A percentile compares a stretch with the other conserved stretches of the same genome.
These are phyloP conservation scores for Xylaria scruposa DNA, from an alignment of 495 filamentous ascomycete genomes.

Conservation along the genomic window DNA sequence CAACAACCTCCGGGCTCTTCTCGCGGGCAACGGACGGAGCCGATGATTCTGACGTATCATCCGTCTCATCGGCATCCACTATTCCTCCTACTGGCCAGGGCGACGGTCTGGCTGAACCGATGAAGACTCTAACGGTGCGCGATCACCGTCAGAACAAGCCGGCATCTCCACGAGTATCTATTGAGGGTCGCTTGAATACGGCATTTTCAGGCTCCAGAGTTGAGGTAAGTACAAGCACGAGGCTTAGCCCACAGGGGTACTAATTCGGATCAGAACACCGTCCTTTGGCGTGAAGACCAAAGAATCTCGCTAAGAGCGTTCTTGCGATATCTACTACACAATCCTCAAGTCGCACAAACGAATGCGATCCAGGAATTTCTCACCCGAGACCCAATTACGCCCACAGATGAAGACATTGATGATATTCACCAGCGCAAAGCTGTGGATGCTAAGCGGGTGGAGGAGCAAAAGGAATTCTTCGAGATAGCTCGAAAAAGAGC, in stretches of 20 bases:
- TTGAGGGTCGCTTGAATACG: slow-evolving; percentile 38
- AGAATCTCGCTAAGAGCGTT: slow-evolving; percentile 91
- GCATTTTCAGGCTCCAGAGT: slow-evolving; percentile 24
- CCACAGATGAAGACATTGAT: slow-evolving; percentile 80
- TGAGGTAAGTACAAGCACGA: slow-evolving; percentile 38
- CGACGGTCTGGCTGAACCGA: slow-evolving; percentile 37
- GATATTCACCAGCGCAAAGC: slow-evolving; percentile 81
- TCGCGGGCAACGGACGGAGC: slow-evolving; percentile 53
- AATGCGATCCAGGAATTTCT: slow-evolving; percentile 85
- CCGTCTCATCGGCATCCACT: slow-evolving; percentile 79
- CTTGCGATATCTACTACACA: slow-evolving; percentile 80
- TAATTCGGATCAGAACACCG: slow-evolving; percentile 46
- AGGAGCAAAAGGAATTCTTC: slow-evolving; percentile 93
- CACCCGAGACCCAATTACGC: slow-evolving; percentile 66
- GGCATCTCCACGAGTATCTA: slow-evolving; percentile 48
- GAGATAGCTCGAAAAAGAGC: slow-evolving; percentile 92
- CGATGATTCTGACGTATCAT: slow-evolving; percentile 75
- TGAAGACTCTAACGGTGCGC: slow-evolving; percentile 53
- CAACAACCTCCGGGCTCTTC: slow-evolving; percentile 61
- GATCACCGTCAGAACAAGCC: slow-evolving; percentile 46
- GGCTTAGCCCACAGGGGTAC: neutral
- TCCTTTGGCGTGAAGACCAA: slow-evolving; percentile 88
- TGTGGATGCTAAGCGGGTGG: slow-evolving; percentile 85
- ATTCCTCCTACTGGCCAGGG: slow-evolving; percentile 29
- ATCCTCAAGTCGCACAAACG: slow-evolving; percentile 80